phyloP scores from a whole-genome alignment of 768 basidiomycete species.

The Tylopilus subfusipes region DNA sequence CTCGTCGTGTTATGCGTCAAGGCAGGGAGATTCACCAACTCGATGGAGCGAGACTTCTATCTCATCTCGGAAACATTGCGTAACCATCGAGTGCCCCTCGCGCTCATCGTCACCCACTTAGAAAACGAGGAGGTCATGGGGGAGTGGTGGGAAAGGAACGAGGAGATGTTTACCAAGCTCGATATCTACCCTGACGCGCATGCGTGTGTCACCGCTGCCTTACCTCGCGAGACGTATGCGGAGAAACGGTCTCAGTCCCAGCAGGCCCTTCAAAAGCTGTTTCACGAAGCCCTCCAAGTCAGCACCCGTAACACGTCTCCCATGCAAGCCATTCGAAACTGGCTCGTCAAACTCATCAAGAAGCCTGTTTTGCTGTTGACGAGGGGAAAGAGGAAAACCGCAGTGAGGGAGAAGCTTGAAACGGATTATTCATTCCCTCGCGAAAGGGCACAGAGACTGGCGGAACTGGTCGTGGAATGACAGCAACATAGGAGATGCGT shows the following conservation, averaged over 20 bases:
- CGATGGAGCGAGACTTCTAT: background rate
- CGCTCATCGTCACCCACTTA: background rate
- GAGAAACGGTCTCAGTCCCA: background rate
- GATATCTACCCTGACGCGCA: background rate
- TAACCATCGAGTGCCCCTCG: background rate
- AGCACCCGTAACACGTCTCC: background rate
- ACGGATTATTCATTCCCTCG: no score
- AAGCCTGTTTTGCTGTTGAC: background rate
- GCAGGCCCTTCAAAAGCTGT: background rate
- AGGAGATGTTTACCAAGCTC: background rate
- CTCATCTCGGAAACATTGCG: background rate
- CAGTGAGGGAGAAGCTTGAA: no score
- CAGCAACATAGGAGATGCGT: no score
- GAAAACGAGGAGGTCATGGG: background rate
- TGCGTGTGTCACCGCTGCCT: background rate
- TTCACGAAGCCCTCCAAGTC: background rate
- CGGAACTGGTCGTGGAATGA: no score
- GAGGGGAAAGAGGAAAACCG: background rate
- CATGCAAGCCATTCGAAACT: background rate
- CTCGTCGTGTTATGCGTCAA: background rate
- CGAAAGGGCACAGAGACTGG: no score
- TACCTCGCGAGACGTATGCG: background rate
- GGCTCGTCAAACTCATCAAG: background rate
- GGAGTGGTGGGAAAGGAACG: background rate
- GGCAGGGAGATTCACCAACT: background rate